Evolutionary conservation across 345 rosid species (phyloP), one percentile per base, ranked within the genome.

Genomic region (Eucalyptus erythrocorys): DNA sequence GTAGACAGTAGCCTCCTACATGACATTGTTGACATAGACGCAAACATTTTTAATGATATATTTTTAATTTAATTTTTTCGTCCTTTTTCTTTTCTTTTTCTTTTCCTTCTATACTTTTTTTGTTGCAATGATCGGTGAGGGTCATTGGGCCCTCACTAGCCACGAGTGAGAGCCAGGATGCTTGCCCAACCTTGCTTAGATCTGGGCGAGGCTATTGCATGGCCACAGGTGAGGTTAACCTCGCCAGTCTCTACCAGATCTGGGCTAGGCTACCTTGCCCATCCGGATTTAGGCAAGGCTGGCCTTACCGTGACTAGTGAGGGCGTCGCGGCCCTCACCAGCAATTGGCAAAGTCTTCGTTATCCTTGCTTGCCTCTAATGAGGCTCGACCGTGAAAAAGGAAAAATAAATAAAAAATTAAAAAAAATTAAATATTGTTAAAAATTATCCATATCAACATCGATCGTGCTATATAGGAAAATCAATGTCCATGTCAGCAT

Each of bases 201-300:
- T 55, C 0, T 55, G 3, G 27, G 61, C 1, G 5, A 4, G 61
- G 61, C 30, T 30, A 55, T 55, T 55, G 61, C 61, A 21, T 21
- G 27, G 61, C 3, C 1, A 1, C 10, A 55, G 30, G 61, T 24
- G 61, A 55, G 2, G 11, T 53, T 53, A 53, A 21, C 57, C 57
- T 53, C 4, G 1, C 26, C 11, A 19, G 6, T 13, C 30, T 24
- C 6, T 55, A 2, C 27, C 0, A 55, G 0, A 55, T 9, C 3
- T 50, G 3, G 53, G 3, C 30, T 22, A 55, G 30, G 27, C 13
- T 55, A 26, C 61, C 61, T 55, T 55, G 61, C 30, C 30, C 61
- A 55, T 24, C 0, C 0, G 7, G 7, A 61, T 61, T 3, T 61
- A 0, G 68, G 68, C 8, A 27, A 61, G 17, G 68, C 1, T 30